These are phyloP conservation scores for Colletotrichum sublineola DNA, from an alignment of 2,329 filamentous ascomycete species.

Conservation along the genomic window DNA sequence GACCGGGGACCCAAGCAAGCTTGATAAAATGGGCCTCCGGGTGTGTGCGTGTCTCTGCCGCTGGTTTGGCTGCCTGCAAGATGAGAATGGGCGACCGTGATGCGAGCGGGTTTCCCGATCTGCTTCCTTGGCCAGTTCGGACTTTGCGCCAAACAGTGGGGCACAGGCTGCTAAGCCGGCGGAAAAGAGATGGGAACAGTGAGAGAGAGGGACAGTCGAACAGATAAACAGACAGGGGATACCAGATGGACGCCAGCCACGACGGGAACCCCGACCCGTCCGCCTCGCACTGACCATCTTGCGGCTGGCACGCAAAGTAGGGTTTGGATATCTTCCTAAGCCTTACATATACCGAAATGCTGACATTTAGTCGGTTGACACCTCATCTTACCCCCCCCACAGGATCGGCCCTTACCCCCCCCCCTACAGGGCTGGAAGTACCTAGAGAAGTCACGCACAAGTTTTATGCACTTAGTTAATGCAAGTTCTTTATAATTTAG, in stretches of 20 bases:
- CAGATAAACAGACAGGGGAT: background rate
- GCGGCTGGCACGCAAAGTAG: background rate
- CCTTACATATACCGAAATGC: background rate
- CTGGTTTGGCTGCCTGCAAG: background rate
- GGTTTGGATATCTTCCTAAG: background rate
- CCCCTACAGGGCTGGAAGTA: too few species aligned
- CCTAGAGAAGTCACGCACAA: too few species aligned
- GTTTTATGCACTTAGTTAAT: too few species aligned
- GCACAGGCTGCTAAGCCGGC: background rate
- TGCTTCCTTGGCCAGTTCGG: conserved; percentile 8
- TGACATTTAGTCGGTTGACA: conserved; percentile 1
- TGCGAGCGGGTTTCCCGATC: conserved; percentile 33
- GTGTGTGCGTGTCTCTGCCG: background rate
- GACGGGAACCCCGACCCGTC: background rate
- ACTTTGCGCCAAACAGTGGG: conserved; percentile 8
- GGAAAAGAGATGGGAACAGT: background rate
- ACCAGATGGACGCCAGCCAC: background rate
- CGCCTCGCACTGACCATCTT: conserved; percentile 14
- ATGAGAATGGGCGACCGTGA: conserved; percentile 13
- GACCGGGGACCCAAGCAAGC: conserved; percentile 21
- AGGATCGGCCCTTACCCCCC: too few species aligned
- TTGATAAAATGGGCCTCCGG: conserved; percentile 3
- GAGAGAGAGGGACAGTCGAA: background rate
- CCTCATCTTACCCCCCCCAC: too few species aligned
- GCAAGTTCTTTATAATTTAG: too few species aligned